Evolutionary conservation across 768 basidiomycete species (phyloP), one percentile per base, ranked within the genome.

Genomic region (Russula abietina): DNA sequence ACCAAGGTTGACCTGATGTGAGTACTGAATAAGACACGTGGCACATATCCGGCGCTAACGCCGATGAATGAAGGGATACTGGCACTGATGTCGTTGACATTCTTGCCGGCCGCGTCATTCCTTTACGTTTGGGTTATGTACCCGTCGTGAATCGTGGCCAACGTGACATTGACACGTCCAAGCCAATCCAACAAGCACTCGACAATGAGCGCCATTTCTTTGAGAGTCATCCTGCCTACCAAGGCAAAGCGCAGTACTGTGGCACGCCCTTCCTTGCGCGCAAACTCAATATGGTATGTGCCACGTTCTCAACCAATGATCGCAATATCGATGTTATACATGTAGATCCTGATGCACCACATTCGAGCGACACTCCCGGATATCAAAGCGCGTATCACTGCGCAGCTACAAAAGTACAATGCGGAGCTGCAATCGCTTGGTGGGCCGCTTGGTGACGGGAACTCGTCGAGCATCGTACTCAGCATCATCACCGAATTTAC

Each of bases 61-160:
- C 50, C n/a, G 41, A 26, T n/a, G 39, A 39, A 61, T 60, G n/a
- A 62, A 96, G 93, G 93, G 96, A 99, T 78, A 83, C 82, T 70
- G 97, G 97, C 59, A 98, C 96, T 7, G 96, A 99, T 73, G 97
- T 99, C 39, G 94, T 99, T 32, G 97, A 99, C 74, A 98, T 99
- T 73, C 85, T 99, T 53, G 97, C 97, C 4, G 96, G 97, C 10
- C 86, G 97, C 55, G 86, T 99, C 68, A 98, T 98, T 71, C 97
- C 96, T 54, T 82, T 99, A 41, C 88, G 97, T 62, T 77, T 99
- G 46, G 97, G 97, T 56, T 99, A 98, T 72, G 97, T 98, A 3
- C 97, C 97, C 11, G 97, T 99, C 10, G 97, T 99, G 70, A 99
- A 99, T 75, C 86, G 97, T 73, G 95, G 96, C 41, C 97, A 98